phyloP scores from a whole-genome alignment of 768 basidiomycete species.

The Rhodotorula paludigena region DNA sequence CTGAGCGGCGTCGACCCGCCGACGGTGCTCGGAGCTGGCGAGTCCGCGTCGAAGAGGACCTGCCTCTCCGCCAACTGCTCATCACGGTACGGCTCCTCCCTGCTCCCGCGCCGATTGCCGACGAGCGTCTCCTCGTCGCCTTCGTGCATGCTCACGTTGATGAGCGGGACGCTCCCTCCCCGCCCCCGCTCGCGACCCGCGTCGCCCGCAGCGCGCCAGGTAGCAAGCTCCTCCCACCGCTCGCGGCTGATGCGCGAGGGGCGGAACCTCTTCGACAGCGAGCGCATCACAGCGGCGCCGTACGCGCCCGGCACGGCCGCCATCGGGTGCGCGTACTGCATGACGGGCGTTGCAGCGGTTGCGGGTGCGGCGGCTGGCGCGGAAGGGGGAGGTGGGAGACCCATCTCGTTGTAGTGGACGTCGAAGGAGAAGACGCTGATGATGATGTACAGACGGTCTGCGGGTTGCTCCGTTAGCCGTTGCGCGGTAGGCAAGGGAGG shows the following conservation, averaged over 20 bases:
- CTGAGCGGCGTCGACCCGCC: too few species aligned
- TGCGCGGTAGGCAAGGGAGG: background rate
- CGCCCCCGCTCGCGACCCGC: background rate
- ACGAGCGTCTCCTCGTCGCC: too few species aligned
- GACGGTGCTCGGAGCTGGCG: too few species aligned
- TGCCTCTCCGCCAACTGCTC: too few species aligned
- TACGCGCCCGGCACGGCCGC: background rate
- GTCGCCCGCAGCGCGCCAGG: background rate
- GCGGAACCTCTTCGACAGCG: constrained; percentile 7
- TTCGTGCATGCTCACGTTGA: too few species aligned
- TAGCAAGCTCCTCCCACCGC: background rate
- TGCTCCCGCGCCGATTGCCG: too few species aligned
- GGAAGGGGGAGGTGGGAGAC: background rate
- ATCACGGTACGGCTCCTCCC: too few species aligned
- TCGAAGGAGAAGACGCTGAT: constrained; percentile 8
- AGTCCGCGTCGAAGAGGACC: too few species aligned
- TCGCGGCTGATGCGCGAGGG: background rate
- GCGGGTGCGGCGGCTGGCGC: background rate
- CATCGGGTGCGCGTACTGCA: too few species aligned
- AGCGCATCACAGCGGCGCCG: background rate
- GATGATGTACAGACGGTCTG: constrained; percentile 14
- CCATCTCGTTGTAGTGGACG: constrained; percentile 6
- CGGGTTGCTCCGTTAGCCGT: too few species aligned
- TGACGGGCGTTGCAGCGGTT: background rate
- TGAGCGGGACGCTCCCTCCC: constrained; percentile 1